phyloP scores from a whole-genome alignment of 2,329 filamentous ascomycete species.

The Colletotrichum siamense region DNA sequence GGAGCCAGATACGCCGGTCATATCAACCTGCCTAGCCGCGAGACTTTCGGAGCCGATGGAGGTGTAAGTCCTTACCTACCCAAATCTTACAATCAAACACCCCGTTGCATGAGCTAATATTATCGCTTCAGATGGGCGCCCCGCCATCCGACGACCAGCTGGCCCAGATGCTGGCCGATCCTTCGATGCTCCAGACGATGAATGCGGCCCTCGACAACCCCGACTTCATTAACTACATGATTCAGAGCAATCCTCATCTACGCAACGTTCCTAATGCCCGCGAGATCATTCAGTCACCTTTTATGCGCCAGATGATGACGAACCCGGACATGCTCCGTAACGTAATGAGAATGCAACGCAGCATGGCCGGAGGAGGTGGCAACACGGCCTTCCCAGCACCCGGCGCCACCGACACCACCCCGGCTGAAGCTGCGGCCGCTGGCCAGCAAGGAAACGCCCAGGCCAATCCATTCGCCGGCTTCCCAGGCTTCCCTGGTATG shows the following conservation, averaged over 20 bases:
- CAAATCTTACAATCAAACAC: not conserved
- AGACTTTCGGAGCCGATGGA: constrained; percentile 92
- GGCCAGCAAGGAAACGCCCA: constrained; percentile 27
- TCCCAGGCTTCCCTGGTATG: constrained; percentile 19
- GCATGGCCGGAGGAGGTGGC: constrained; percentile 60
- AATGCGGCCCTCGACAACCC: constrained; percentile 97
- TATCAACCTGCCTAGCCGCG: constrained; percentile 83
- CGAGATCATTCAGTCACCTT: constrained; percentile 85
- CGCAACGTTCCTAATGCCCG: constrained; percentile 77
- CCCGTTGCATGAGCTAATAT: constrained; percentile 25
- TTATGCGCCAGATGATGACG: constrained; percentile 91
- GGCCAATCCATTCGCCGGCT: constrained; percentile 50
- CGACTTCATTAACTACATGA: constrained; percentile 92
- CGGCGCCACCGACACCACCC: constrained; percentile 87
- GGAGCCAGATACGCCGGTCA: constrained; percentile 94
- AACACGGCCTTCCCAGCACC: constrained; percentile 81
- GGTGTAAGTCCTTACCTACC: constrained; percentile 68
- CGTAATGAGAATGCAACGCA: constrained; percentile 82
- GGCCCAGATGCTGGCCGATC: constrained; percentile 85
- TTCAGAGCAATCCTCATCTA: constrained; percentile 86
- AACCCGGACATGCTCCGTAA: constrained; percentile 85
- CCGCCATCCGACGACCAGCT: constrained; percentile 82
- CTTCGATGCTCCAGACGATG: constrained; percentile 84
- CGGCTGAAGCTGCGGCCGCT: constrained; percentile 47
- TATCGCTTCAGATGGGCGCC: constrained; percentile 77